Percentiles rank a stretch among this genome's conserved stretches.
phyloP scores from a whole-genome alignment of 2,329 filamentous ascomycete species.

The Basipetospora chlamydospora region DNA sequence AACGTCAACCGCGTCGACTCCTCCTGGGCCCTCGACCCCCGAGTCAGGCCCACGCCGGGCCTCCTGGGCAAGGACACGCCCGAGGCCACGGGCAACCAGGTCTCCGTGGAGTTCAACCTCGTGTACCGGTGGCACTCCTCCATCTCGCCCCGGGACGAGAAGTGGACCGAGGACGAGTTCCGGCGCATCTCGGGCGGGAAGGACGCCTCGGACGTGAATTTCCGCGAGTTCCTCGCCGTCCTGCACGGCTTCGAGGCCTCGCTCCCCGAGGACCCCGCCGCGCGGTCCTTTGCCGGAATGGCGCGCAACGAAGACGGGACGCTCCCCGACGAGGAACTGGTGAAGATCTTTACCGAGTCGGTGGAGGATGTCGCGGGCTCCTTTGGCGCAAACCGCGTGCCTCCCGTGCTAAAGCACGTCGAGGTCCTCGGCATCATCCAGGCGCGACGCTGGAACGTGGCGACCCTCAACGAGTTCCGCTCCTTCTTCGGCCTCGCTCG shows the following conservation, averaged over 20 bases:
- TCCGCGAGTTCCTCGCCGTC: conserved; percentile 9
- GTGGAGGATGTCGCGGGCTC: conserved; percentile 34
- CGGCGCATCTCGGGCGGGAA: conserved; percentile 8
- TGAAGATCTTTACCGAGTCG: conserved; percentile 33
- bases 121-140: conserved; percentile 20
- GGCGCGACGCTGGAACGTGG: conserved; percentile 41
- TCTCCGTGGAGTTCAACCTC: conserved; percentile 20
- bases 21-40: conserved; percentile 38
- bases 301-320: conserved; percentile 33
- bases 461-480: conserved; percentile 47
- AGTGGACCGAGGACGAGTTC: conserved; percentile 15
- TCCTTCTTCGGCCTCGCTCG: conserved; percentile 43
- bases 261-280: conserved; percentile 32
- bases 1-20: conserved; percentile 38
- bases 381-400: conserved; percentile 40
- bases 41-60: conserved; percentile 1
- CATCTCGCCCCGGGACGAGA: conserved; percentile 17
- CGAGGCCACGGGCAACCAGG: conserved; percentile 19
- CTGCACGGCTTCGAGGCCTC: conserved; percentile 16
- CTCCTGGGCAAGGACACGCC: conserved; percentile 12
- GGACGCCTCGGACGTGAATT: conserved; percentile 1
- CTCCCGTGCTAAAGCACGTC: conserved; percentile 38
- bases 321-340: conserved; percentile 38
- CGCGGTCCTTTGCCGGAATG: conserved; percentile 36
- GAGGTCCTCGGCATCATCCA: conserved; percentile 47